Base-by-base conservation (phyloP, 192 early-diverging fungal species). In the Rhizoclosmatium sp. region DNA sequence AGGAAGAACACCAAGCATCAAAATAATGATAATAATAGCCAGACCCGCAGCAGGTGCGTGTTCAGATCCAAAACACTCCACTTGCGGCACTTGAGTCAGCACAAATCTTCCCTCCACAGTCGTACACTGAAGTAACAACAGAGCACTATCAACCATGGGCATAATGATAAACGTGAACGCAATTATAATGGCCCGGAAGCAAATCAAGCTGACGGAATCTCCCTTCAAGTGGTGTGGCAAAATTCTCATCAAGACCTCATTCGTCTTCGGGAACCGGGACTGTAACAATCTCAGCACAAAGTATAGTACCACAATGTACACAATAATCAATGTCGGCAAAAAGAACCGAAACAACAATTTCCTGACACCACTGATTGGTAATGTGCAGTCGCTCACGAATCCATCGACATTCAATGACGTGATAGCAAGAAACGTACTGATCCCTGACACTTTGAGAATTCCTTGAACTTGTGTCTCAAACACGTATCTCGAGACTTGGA, bases 381-480 rank as follows among this genome's bases (percentile, higher is more conserved):
- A 40, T 4, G 74, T 61, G 74, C 74, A 76, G 41, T 76, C 74
- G 42, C 16, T 2, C 41, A 65, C 74, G 61, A 76, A 40, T 40
- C 74, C 74, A 44, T 76, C 74, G 21, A 76, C 31, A 23, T 76
- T 58, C 46, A 76, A 44, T 31, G 39, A 16, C n/a, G 61, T 21
- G 31, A 31, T 31, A 0, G 31, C 31, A 31, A 31, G 31, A 31
- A 31, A 31, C 31, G 31, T 31, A 31, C 31, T 31, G 31, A 31
- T 31, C 0, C 31, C 31, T 31, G 42, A 19, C 9, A 65, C n/a
- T 2, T 19, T 65, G 40, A 76, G 42, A n/a, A 47, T 31, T 31
- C 31, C 60, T 5, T 49, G 21, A 14, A 65, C 59, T 19, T 62
- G 9, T n/a, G 10, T 7, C 46, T 31, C 31, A 31, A 31, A 31